Base-by-base conservation (phyloP, 768 basidiomycete genomes). In the Stropharia rugosoannulata region DNA sequence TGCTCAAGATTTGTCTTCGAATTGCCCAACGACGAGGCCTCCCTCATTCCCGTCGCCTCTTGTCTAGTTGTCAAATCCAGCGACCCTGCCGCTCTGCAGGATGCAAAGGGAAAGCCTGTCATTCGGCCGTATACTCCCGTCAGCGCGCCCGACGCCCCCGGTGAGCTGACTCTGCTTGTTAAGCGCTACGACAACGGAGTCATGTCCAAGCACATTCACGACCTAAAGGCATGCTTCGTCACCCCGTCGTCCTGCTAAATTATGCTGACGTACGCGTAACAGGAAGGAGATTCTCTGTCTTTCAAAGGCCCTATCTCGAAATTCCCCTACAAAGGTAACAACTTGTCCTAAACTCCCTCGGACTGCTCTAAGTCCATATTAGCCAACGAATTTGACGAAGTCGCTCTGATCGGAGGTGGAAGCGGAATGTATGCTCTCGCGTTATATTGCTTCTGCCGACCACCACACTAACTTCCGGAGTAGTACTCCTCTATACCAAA, bases 231-330 rank as follows among this genome's bases (percentile, higher is more conserved):
- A 59, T 47, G 46, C 45, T 57, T 35, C 29, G 22, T 15, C 29
- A 32, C 5, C 29, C 29, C 40, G 40, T 22, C 32, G 32, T 43
- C 22, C 51, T 48, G 13, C 52, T 45, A 42, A 54, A 50, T 54
- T 27, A 35, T 29, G 18, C 49, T 54, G 51, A 53, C 35, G n/a
- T 35, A 19, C 32, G 25, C 46, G 16, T 41, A 40, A 39, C 54
- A 77, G 78, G 83, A 84, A 38, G 97, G 97, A 29, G 89, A 94
- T 59, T 84, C 79, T 46, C 79, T 98, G 47, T 71, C 84, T 9
- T 81, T 99, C 72, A 98, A 98, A 76, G 97, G 93, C 9, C 97
- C 97, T 13, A 83, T 97, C 55, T 68, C 75, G 57, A 99, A 98
- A 73, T 91, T 88, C 77, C 79, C 87, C 16, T 95, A 90, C 81